A percentile compares a stretch with the other conserved stretches of the same genome.
phyloP scores from a whole-genome alignment of 768 basidiomycete genomes.

The Baorangia bicolor region DNA sequence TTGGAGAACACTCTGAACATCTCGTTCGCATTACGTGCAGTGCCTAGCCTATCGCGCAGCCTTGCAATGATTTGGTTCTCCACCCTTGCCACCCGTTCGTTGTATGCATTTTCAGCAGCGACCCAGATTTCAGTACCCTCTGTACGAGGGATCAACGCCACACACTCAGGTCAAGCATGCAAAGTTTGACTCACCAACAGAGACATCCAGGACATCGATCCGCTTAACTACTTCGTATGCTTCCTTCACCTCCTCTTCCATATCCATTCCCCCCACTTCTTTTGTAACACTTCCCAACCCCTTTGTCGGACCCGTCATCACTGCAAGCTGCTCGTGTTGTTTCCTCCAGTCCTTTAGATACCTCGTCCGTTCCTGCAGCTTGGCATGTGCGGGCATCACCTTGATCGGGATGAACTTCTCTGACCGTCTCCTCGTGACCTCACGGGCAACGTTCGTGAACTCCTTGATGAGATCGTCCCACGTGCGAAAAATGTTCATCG shows the following conservation, averaged over 20 bases:
- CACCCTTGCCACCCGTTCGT: conserved; percentile 93
- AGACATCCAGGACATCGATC: conserved; percentile 94
- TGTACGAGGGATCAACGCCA: conserved; percentile 29
- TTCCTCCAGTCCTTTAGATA: conserved; percentile 93
- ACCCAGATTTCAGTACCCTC: conserved; percentile 99
- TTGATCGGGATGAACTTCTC: conserved; percentile 98
- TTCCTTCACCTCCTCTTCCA: conserved; percentile 96
- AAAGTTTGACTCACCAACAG: conserved; percentile 60
- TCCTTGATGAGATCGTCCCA: conserved; percentile 93
- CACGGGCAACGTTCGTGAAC: conserved; percentile 89
- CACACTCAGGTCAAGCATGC: neutral
- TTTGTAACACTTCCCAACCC: conserved; percentile 72
- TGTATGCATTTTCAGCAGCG: conserved; percentile 95
- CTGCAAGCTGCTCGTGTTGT: conserved; percentile 94
- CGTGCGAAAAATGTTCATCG: conserved; percentile 74
- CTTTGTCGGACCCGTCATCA: conserved; percentile 95
- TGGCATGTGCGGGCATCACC: conserved; percentile 85
- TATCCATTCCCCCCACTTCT: conserved; percentile 89
- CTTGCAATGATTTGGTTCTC: conserved; percentile 98
- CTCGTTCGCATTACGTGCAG: conserved; percentile 96
- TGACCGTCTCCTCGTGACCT: conserved; percentile 82
- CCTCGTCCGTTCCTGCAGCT: conserved; percentile 81
- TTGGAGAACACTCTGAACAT: conserved; percentile 99
- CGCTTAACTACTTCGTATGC: conserved; percentile 97
- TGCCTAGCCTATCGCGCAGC: conserved; percentile 87